phyloP scores from a whole-genome alignment of 768 basidiomycete species.

The Pleurotus eryngii region DNA sequence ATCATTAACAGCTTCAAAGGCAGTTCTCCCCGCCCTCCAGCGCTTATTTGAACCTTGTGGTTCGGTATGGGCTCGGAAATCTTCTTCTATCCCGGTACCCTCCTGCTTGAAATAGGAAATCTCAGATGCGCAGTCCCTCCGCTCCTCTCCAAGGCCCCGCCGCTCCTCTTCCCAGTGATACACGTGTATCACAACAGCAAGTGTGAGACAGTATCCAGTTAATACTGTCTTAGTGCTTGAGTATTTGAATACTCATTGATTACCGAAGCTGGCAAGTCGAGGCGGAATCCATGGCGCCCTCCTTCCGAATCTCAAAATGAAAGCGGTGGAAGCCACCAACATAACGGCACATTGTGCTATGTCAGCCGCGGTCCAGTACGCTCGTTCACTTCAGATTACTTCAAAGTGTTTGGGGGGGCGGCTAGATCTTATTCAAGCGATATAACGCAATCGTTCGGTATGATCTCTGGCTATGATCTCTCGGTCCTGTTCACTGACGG shows the following conservation, averaged over 20 bases:
- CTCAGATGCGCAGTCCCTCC: not conserved
- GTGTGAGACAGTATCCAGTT: not conserved
- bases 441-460: not conserved
- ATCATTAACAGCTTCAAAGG: not conserved
- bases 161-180: not conserved
- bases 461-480: not conserved
- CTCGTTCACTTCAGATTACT: not conserved
- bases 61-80: conserved; percentile 5
- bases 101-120: not conserved
- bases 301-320: not conserved
- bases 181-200: conserved; percentile 6
- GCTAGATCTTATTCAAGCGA: not conserved
- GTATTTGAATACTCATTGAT: not conserved
- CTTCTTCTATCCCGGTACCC: not conserved
- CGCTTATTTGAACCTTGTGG: not conserved
- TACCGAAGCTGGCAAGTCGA: not conserved
- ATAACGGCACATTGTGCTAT: not conserved
- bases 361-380: not conserved
- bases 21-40: not conserved
- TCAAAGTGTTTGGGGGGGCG: not conserved
- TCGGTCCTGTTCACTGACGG: not conserved
- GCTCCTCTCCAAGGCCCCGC: not conserved
- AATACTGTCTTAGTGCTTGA: not conserved
- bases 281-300: not conserved
- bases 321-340: not conserved